Percentiles rank a stretch among this genome's conserved stretches.
Conservation (phyloP, 139 green algal species). For the Gonium pectorale region DNA sequence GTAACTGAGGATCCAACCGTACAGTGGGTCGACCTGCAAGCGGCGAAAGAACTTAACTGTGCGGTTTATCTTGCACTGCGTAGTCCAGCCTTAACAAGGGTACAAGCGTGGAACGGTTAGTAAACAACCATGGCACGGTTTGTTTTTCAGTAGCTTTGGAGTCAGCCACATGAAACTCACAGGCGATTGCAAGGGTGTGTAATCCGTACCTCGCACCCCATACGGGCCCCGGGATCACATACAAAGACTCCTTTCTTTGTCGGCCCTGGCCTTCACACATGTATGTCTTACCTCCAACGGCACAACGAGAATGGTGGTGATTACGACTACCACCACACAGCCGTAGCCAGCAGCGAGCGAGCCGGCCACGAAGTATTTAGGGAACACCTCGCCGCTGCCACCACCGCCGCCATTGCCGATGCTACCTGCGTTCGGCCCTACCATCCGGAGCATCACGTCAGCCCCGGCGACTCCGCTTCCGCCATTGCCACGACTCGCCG, state of each 20-base stretch:
- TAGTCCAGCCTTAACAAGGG: too few species aligned
- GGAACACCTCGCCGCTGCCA: slow-evolving; percentile 11
- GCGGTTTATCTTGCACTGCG: too few species aligned
- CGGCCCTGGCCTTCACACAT: too few species aligned
- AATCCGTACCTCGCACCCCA: too few species aligned
- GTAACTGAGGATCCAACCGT: slow-evolving; percentile 67
- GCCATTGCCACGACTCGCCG: not conserved
- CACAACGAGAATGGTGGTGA: slow-evolving; percentile 16
- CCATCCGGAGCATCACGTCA: not conserved
- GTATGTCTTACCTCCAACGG: slow-evolving; percentile 31
- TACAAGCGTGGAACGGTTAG: too few species aligned
- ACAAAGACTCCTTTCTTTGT: too few species aligned
- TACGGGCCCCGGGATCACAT: too few species aligned
- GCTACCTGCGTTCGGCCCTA: not conserved
- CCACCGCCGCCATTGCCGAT: not conserved
- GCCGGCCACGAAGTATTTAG: not conserved
- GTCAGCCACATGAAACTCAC: too few species aligned
- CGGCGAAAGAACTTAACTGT: too few species aligned
- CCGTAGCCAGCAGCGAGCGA: slow-evolving; percentile 29
- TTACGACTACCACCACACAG: slow-evolving; percentile 6
- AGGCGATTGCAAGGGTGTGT: too few species aligned
- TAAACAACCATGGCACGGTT: too few species aligned
- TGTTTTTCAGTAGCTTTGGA: too few species aligned
- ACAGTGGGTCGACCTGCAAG: slow-evolving; percentile 43
- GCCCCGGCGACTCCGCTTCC: not conserved